Evolutionary conservation across 345 rosid genomes (phyloP).

Genomic region (Gossypium thurberi): DNA sequence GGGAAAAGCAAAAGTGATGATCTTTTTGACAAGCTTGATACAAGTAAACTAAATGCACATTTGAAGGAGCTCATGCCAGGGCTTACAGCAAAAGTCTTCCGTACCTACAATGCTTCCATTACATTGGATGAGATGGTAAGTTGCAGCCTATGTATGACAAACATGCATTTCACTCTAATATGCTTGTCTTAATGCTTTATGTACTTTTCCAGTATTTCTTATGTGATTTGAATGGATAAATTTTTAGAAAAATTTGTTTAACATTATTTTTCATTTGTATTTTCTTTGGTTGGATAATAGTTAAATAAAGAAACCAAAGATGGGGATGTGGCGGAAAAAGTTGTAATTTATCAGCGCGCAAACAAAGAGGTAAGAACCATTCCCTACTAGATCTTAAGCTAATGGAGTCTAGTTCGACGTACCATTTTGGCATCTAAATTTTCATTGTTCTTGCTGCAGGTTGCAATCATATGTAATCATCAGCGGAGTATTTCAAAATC

Average conservation of each 20-base stretch:
- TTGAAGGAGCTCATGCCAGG: conserved; percentile 96
- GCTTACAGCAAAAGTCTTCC: conserved; percentile 98
- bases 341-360: conserved; percentile 69
- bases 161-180: background rate
- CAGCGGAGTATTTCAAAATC: conserved; percentile 85
- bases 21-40: conserved; percentile 86
- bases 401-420: background rate
- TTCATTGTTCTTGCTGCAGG: conserved; percentile 43
- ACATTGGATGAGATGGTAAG: conserved; percentile 84
- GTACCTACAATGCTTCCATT: conserved; percentile 95
- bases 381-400: background rate
- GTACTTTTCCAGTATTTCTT: too few species aligned
- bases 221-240: background rate
- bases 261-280: background rate
- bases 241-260: background rate
- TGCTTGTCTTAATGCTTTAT: background rate
- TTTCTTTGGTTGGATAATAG: conserved; percentile 37
- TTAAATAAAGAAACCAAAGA: conserved; percentile 58
- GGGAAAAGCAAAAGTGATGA: conserved; percentile 64
- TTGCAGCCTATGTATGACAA: conserved; percentile 6
- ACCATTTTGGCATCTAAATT: background rate
- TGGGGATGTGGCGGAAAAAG: conserved; percentile 72
- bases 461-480: conserved; percentile 98
- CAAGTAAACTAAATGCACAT: conserved; percentile 88
- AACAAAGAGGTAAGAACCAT: conserved; percentile 68